Evolutionary conservation across 1,284 basidiomycete genomes (phyloP).

Genomic region (Ganoderma leucocontextum): DNA sequence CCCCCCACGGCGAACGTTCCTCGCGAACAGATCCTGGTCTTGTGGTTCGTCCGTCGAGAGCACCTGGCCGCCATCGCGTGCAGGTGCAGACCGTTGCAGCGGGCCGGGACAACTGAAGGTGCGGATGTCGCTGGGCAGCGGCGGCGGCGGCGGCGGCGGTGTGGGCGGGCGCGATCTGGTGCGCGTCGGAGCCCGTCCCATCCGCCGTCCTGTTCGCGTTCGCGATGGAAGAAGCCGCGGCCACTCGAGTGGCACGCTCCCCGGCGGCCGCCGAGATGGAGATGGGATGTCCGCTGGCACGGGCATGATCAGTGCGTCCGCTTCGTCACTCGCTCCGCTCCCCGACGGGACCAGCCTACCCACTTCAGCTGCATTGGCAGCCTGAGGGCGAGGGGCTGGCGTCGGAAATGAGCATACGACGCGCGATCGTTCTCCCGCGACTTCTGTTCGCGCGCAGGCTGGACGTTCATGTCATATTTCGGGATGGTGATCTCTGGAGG

Average conservation of each 20-base stretch:
- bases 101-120: neutral
- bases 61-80: conserved; percentile 1
- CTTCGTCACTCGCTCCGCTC: neutral
- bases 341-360: neutral
- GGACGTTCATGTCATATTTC: too few species aligned
- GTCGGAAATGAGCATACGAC: neutral
- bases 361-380: neutral
- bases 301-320: neutral
- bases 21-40: neutral
- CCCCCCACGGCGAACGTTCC: neutral
- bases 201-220: neutral
- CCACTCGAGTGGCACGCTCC: neutral
- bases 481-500: neutral
- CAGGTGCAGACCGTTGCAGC: neutral
- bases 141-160: neutral
- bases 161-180: neutral
- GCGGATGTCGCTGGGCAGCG: neutral
- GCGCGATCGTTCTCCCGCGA: neutral
- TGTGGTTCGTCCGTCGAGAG: conserved; percentile 2
- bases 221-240: conserved; percentile 3
- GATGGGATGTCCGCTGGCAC: neutral
- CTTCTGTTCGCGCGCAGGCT: neutral
- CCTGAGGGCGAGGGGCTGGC: neutral
- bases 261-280: neutral
- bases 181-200: neutral